phyloP scores from a whole-genome alignment of 805 yeast species.

The Metschnikowia matae region DNA sequence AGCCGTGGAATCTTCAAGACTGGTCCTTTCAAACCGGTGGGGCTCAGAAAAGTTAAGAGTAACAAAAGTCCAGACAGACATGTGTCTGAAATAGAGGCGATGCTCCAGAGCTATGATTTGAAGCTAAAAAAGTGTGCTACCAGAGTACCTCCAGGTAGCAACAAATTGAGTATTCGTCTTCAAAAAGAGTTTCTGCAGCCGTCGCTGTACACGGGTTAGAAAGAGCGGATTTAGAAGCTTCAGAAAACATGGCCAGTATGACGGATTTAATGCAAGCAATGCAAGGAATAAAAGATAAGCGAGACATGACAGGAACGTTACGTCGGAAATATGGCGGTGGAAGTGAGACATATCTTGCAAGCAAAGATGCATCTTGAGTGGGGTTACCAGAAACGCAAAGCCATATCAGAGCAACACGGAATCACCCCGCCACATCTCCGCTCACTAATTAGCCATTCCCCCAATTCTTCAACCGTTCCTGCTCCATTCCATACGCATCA shows the following conservation, averaged over 20 bases:
- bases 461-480: background rate
- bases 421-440: background rate
- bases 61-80: background rate
- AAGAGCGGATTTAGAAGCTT: background rate
- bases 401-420: background rate
- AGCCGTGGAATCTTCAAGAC: background rate
- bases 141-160: slow-evolving; percentile 12
- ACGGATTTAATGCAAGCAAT: background rate
- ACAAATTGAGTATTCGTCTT: slow-evolving; percentile 7
- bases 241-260: background rate
- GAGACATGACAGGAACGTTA: background rate
- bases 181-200: slow-evolving; percentile 1
- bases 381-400: background rate
- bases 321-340: background rate
- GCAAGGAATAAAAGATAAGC: slow-evolving; percentile 1
- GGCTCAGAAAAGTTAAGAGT: background rate
- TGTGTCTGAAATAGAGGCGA: slow-evolving; percentile 1
- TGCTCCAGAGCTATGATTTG: background rate
- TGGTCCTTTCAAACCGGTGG: background rate
- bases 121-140: background rate
- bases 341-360: background rate
- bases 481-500: background rate
- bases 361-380: background rate
- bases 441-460: background rate
- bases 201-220: background rate